Evolutionary conservation across 2,329 filamentous ascomycete species (phyloP).

Genomic region (Apiospora koreana): DNA sequence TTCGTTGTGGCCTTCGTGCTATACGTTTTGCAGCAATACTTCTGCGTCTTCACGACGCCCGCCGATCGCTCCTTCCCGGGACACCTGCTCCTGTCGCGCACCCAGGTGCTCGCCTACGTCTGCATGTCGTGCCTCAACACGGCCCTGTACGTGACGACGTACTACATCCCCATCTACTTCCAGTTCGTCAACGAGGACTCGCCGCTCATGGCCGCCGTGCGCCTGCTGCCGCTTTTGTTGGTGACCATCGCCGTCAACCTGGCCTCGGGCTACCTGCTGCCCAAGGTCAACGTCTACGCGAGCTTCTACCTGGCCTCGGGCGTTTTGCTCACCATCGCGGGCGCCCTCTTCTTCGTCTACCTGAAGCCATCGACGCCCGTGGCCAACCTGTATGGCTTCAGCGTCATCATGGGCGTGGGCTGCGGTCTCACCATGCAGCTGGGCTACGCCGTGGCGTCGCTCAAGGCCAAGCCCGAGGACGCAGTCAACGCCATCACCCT

Average conservation of each 20-base stretch:
- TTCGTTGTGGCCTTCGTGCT: constrained; percentile 41
- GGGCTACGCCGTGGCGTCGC: constrained; percentile 30
- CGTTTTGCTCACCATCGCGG: neutral
- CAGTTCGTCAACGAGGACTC: constrained; percentile 36
- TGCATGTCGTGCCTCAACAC: constrained; percentile 34
- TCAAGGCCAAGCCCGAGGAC: constrained; percentile 21
- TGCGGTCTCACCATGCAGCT: constrained; percentile 18
- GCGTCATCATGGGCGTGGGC: neutral
- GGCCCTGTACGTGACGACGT: constrained; percentile 34
- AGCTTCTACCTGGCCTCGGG: neutral
- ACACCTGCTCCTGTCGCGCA: constrained; percentile 38
- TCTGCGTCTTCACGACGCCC: constrained; percentile 40
- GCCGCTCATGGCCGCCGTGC: constrained; percentile 22
- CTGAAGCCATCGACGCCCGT: neutral
- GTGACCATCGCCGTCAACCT: neutral
- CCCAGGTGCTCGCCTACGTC: neutral
- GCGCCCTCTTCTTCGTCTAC: neutral
- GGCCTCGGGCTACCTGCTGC: constrained; percentile 20
- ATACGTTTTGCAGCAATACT: constrained; percentile 48
- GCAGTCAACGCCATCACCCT: constrained; percentile 25
- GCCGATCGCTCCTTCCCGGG: constrained; percentile 45
- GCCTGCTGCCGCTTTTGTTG: neutral
- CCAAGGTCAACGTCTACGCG: neutral
- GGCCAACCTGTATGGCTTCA: neutral
- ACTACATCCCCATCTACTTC: constrained; percentile 56